Evolutionary conservation across 495 filamentous ascomycete species (phyloP), one percentile per base, ranked within the genome.

Genomic region (Penicillium salamii): DNA sequence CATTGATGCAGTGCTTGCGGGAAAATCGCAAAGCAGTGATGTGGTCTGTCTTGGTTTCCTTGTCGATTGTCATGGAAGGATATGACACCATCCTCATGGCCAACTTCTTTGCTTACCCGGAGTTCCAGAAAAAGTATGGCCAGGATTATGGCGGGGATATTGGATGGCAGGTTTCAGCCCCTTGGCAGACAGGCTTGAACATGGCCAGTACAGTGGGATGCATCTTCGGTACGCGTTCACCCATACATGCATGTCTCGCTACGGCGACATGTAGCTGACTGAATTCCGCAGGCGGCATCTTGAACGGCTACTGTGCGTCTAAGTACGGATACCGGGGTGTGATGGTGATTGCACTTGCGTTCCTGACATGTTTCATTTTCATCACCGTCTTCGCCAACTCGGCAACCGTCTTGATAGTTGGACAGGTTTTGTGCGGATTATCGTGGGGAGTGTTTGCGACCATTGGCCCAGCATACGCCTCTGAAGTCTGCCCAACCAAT

Each of bases 391-490:
- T 77, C 50, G 70, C 69, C 52, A 61, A 65, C 14, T 69, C 63
- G 5, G 57, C 68, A 4, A 54, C 64, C 1, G 67, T 77, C 11
- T 63, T 78, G 26, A 59, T 77, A 19, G 64, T 66, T 5, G 70
- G 65, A 13, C 67, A 78, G 55, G 47, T 77, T 26, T 55, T 78
- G 2, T 72, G 74, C 46, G 76, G 76, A 23, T 44, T 80, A 11
- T 67, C 75, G 7, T 78, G 74, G 76, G 76, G 77, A 19, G 69
- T 78, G 26, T 80, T 80, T 51, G 74, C 74, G 18, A 74, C 75
- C 14, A 74, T 84, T 12, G 80, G 79, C 3, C 78, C 79, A 0
- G 79, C 82, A 12, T 87, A 87, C 54, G 78, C 81, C 3, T 82
- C 79, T 5, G 84, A 87, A 60, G 77, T 85, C 18, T 79, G 74